These are phyloP conservation scores for Penicillium steckii DNA, from an alignment of 495 filamentous ascomycete species.

Conservation along the genomic window DNA sequence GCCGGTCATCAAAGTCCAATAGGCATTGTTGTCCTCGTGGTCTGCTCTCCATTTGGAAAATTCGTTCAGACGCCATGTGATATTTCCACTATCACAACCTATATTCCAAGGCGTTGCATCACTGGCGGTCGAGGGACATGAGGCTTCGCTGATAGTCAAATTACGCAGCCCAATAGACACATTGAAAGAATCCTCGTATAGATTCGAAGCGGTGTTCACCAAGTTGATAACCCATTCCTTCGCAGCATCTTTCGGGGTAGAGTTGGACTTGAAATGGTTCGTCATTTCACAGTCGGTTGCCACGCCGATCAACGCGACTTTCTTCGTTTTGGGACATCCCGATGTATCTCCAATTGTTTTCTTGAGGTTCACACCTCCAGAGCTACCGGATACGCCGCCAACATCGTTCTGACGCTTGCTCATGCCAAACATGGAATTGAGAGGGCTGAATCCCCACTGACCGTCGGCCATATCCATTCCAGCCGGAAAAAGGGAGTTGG, in stretches of 20 bases:
- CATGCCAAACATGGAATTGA: conserved; percentile 56
- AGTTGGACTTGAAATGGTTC: conserved; percentile 56
- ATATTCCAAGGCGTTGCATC: conserved; percentile 77
- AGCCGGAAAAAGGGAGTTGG: conserved; percentile 60
- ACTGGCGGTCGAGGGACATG: conserved; percentile 66
- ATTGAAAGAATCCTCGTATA: conserved; percentile 91
- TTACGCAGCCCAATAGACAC: conserved; percentile 88
- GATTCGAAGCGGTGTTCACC: conserved; percentile 80
- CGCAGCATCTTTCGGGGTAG: conserved; percentile 47
- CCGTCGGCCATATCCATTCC: conserved; percentile 39
- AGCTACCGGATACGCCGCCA: conserved; percentile 62
- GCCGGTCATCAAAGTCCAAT: conserved; percentile 89
- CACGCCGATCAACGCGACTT: conserved; percentile 88
- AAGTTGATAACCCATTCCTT: conserved; percentile 73
- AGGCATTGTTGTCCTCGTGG: conserved; percentile 74
- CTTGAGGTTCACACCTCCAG: conserved; percentile 78
- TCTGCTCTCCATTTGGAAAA: conserved; percentile 87
- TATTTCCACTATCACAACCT: conserved; percentile 60
- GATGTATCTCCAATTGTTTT: conserved; percentile 75
- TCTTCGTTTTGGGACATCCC: conserved; percentile 84
- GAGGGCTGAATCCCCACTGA: conserved; percentile 53
- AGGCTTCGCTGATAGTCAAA: conserved; percentile 66
- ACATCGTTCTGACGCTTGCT: conserved; percentile 53
- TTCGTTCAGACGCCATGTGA: conserved; percentile 77
- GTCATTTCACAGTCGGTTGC: conserved; percentile 92